These are phyloP conservation scores for Aspergillus cavernicola DNA, from an alignment of 495 filamentous ascomycete species.

Conservation along the genomic window DNA sequence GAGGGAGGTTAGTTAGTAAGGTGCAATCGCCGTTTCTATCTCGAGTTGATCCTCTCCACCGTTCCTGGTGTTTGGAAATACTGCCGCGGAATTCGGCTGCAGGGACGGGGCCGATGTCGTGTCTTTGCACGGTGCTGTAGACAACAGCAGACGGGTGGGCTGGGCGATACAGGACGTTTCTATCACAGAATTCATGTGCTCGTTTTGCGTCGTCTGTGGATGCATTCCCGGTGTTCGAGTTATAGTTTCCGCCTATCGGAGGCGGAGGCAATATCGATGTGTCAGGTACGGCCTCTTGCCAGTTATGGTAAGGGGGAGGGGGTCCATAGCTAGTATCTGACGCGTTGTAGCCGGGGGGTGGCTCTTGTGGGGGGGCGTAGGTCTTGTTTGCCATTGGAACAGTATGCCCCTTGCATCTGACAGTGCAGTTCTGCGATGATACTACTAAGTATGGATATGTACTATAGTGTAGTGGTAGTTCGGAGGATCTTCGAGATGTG, in stretches of 20 bases:
- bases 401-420: not conserved
- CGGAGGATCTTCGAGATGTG: too few relatives aligned
- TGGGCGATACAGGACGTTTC: constrained; percentile 60
- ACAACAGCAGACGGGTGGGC: constrained; percentile 40
- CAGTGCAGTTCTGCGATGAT: not conserved
- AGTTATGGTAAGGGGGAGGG: constrained; percentile 70
- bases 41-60: constrained; percentile 44
- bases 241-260: constrained; percentile 62
- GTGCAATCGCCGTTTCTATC: constrained; percentile 38
- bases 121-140: constrained; percentile 34
- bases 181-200: constrained; percentile 66
- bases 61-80: constrained; percentile 30
- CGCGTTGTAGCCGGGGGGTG: constrained; percentile 31
- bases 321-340: constrained; percentile 16
- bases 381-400: not conserved
- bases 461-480: too few relatives aligned
- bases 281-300: constrained; percentile 74
- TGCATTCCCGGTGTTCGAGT: constrained; percentile 72
- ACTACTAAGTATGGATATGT: not conserved
- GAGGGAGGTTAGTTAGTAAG: constrained; percentile 64
- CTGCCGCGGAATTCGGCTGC: constrained; percentile 47
- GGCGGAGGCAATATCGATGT: constrained; percentile 79
- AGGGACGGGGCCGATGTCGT: constrained; percentile 43
- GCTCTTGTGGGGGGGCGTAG: constrained; percentile 10
- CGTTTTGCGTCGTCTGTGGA: constrained; percentile 62